Base-by-base conservation (phyloP, 2,329 filamentous ascomycete species). In the Aspergillus thermomutatus region DNA sequence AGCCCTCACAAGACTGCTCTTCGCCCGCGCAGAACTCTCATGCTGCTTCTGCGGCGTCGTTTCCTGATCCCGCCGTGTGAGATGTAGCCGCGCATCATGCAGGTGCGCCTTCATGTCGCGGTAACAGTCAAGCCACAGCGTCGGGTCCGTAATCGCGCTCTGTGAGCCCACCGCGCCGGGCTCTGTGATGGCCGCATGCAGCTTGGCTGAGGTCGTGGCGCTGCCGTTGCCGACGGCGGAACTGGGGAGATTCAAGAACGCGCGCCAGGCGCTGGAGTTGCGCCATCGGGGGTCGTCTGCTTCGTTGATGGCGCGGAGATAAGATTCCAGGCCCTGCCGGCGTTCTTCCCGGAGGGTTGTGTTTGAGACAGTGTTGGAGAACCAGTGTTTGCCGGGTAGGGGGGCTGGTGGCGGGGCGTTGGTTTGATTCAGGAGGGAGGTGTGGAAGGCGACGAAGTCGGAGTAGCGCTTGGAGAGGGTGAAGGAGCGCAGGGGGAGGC, bases 391-490 rank as follows among this genome's bases (percentile, higher is more conserved):
- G 0, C 76, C 68, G 1, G 85, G 85, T 0, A 87, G 75, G 0
- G 82, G 62, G 0, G 73, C 73, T 0, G 85, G 84, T 2, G 85
- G 84, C 8, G 81, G 63, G 10, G 72, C 60, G 60, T 78, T 79
- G 6, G 80, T 78, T 61, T 84, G 79, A 23, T 77, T 75, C 34
- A 74, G 73, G 6, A 87, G 75, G 2, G 77, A 71, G 3, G 70
- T 69, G 70, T 88, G 79, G 55, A 88, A 81, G 53, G 77, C 66
- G 46, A 76, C 69, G 71, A 88, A 88, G 71, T 87, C 85, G 52
- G 83, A 85, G 75, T 87, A 88, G 62, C 85, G 84, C 69, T 87
- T 87, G 48, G 77, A 78, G 54, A 86, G 72, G 46, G 79, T 83
- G 63, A 83, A 82, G 50, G 82, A 81, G 54, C 83, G 81, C 31